Evolutionary conservation across 148 eudicot genomes (phyloP).

Genomic region (Fagopyrum esculentum): DNA sequence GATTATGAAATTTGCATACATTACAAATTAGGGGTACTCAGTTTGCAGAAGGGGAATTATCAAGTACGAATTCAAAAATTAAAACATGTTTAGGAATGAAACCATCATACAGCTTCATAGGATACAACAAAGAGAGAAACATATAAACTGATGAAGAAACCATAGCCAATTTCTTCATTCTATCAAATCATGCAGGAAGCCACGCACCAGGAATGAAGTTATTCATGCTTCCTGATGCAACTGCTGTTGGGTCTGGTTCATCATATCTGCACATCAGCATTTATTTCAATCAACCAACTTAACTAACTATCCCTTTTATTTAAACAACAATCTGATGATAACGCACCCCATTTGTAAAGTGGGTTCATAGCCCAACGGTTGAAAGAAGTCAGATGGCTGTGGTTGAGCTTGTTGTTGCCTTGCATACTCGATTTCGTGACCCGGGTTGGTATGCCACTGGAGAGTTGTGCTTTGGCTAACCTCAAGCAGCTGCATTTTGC

Average conservation of each 20-base stretch:
- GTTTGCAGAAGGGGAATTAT: background rate
- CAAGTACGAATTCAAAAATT: background rate
- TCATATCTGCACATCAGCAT: slow-evolving; percentile 22
- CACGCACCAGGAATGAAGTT: slow-evolving; percentile 53
- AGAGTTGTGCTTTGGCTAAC: slow-evolving; percentile 47
- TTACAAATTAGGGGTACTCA: background rate
- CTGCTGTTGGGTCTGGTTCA: slow-evolving; percentile 45
- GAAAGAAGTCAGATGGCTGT: slow-evolving; percentile 57
- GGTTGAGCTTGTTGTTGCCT: slow-evolving; percentile 25
- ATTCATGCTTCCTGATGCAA: slow-evolving; percentile 43
- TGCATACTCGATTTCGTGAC: slow-evolving; percentile 53
- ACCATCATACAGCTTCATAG: slow-evolving; percentile 10
- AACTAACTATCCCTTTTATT: too few species aligned
- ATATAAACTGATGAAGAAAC: background rate
- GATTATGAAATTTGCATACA: background rate
- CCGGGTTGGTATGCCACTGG: slow-evolving; percentile 45
- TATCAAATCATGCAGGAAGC: slow-evolving; percentile 27
- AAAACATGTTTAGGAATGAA: background rate
- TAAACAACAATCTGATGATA: background rate
- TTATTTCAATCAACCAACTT: background rate
- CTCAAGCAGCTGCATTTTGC: slow-evolving; percentile 51
- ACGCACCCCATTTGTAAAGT: slow-evolving; percentile 82
- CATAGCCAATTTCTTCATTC: too few species aligned
- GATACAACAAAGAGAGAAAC: slow-evolving; percentile 14
- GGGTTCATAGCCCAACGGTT: slow-evolving; percentile 76